These are phyloP conservation scores for Exophiala aquamarina DNA, from an alignment of 2,329 filamentous ascomycete genomes.

Conservation along the genomic window DNA sequence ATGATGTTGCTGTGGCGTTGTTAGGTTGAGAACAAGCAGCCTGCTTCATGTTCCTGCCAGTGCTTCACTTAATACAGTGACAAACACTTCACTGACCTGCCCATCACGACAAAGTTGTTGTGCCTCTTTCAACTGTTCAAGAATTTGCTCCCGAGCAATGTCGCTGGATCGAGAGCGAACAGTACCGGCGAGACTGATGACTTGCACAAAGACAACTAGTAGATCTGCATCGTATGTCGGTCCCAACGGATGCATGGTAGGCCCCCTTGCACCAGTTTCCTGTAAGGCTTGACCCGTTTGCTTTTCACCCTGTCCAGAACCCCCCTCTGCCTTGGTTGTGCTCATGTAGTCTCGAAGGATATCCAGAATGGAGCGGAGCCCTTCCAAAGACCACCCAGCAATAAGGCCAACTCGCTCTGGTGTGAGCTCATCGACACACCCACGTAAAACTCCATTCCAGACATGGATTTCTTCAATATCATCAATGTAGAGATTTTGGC, in stretches of 20 bases:
- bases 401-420: constrained; percentile 19
- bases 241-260: constrained; percentile 50
- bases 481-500: constrained; percentile 92
- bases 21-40: no score
- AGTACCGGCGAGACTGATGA: constrained; percentile 39
- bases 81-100: constrained; percentile 11
- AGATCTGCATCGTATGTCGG: constrained; percentile 69
- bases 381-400: constrained; percentile 51
- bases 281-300: no score
- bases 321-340: constrained; percentile 44
- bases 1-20: no score
- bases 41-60: constrained; percentile 31
- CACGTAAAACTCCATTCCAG: constrained; percentile 61
- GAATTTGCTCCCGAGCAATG: neutral
- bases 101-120: constrained; percentile 25
- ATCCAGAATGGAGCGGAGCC: constrained; percentile 36
- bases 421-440: neutral
- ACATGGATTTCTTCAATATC: constrained; percentile 69
- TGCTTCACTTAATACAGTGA: constrained; percentile 28
- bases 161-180: constrained; percentile 26
- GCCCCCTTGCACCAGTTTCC: no score
- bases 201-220: constrained; percentile 51
- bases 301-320: constrained; percentile 47
- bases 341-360: no score
- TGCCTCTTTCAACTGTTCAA: constrained; percentile 30